phyloP scores from a whole-genome alignment of 108 stramenopile species.

The Chaetoceros muelleri region DNA sequence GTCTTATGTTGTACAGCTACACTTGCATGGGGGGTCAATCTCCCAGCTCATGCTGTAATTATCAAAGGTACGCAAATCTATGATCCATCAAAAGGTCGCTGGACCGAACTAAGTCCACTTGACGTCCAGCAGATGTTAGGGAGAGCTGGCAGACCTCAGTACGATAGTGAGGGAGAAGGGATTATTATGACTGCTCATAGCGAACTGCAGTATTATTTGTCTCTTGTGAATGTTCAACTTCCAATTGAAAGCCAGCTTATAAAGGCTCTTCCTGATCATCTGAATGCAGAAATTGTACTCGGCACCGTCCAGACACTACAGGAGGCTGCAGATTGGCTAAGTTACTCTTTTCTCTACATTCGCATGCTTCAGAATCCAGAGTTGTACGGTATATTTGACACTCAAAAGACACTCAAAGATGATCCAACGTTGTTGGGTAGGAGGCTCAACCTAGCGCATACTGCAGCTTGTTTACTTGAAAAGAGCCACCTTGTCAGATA shows the following conservation, averaged over 20 bases:
- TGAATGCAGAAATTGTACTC: constrained; percentile 96
- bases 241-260: constrained; percentile 99
- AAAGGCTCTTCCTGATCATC: constrained; percentile 86
- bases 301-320: constrained; percentile 85
- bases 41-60: constrained; percentile 98
- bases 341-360: constrained; percentile 97
- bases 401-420: constrained; percentile 49
- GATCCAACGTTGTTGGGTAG: constrained; percentile 86
- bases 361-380: constrained; percentile 94
- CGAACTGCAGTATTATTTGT: constrained; percentile 98
- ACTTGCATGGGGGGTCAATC: constrained; percentile 99
- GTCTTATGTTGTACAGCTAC: constrained; percentile 97
- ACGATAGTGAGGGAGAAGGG: constrained; percentile 97
- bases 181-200: constrained; percentile 97
- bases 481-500: constrained; percentile 89
- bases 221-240: constrained; percentile 96
- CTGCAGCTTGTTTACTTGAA: constrained; percentile 86
- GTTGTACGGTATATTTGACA: constrained; percentile 75
- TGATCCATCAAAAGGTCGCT: constrained; percentile 91
- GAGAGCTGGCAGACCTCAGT: constrained; percentile 97
- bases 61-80: constrained; percentile 99
- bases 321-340: constrained; percentile 96
- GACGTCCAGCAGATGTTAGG: constrained; percentile 99
- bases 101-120: constrained; percentile 97
- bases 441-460: constrained; percentile 87